These are phyloP conservation scores for Auricularia sp. DNA, from an alignment of 768 basidiomycete genomes.

Conservation along the genomic window DNA sequence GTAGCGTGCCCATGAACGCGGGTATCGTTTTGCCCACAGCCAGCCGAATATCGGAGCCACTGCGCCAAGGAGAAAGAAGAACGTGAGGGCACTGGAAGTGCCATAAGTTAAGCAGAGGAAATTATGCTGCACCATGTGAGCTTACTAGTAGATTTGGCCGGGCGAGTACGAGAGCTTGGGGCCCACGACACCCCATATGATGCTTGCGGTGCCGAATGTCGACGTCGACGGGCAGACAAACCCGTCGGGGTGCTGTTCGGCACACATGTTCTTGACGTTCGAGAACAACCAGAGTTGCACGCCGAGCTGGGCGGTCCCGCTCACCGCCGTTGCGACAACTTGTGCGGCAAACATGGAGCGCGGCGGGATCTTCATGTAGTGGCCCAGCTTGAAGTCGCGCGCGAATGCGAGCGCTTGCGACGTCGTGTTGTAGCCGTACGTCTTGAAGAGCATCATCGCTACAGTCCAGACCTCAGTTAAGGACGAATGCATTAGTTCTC, in stretches of 20 bases:
- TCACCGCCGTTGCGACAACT: constrained; percentile 21
- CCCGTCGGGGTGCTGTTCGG: constrained; percentile 19
- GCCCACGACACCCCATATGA: constrained; percentile 16
- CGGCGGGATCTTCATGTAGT: constrained; percentile 22
- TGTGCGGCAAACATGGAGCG: constrained; percentile 26
- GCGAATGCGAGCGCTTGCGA: constrained; percentile 57
- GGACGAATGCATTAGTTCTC: constrained; percentile 11
- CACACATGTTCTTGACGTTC: constrained; percentile 24
- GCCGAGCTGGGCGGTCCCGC: constrained; percentile 31
- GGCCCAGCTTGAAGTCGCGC: constrained; percentile 61
- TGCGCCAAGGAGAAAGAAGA: constrained; percentile 26
- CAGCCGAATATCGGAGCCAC: constrained; percentile 24
- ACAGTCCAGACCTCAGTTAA: not conserved
- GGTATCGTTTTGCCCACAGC: constrained; percentile 20
- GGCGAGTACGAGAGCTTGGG: not conserved
- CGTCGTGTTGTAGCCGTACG: constrained; percentile 40
- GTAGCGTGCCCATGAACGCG: constrained; percentile 7
- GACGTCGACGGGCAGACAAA: constrained; percentile 16
- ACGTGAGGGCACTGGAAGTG: constrained; percentile 21
- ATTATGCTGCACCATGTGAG: not conserved
- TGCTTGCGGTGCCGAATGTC: constrained; percentile 28
- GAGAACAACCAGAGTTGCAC: constrained; percentile 17
- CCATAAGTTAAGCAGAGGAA: constrained; percentile 21
- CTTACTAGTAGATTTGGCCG: not conserved
- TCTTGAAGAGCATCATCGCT: constrained; percentile 66